Evolutionary conservation across 192 early-diverging fungal genomes (phyloP), one percentile per base, ranked within the genome.

Genomic region (Rhizoclosmatium sp.): DNA sequence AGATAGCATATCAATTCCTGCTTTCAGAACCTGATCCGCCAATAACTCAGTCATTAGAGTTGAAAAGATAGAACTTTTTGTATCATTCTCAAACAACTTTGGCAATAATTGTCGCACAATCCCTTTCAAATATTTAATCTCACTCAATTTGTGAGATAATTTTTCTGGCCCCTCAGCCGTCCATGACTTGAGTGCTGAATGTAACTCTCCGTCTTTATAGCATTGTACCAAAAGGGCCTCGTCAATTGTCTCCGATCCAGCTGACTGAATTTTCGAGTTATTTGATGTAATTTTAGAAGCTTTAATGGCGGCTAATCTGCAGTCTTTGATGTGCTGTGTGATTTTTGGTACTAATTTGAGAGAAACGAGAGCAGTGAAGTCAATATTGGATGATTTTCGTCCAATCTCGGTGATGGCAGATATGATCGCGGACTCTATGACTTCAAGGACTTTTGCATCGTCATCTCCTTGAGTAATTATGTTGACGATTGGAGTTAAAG

Each of bases 1-100:
- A 0, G 92, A 85, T 42, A 97, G 49, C 47, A 87, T 86, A 19
- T 90, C 82, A 40, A 96, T 73, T 0, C 93, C 61, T 1, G 95
- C 94, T 41, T 89, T 86, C 4, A 98, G 58, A 5, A 97, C 80
- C 0, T 91, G 86, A 10, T 91, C 89, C 0, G 86, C 84, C 9
- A 96, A 69, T 7, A 98, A 81, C 79, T 98, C 97, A 10, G 95
- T 83, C 2, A 97, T 75, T 14, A 97, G 67, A 40, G 90, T 78
- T 10, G 84, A 74, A 61, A 95, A 85, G 19, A 91, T 82, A 2
- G 76, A 80, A 65, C 92, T 92, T 48, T 86, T 69, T 4, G 89
- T 61, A 62, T 94, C 93, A 2, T 79, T 84, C 19, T 85, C 81
- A 68, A 92, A 81, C 3, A 96, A 67, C n/a, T 89, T 74, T 4